Evolutionary conservation across 305 asterid genomes (phyloP).

Genomic region (Solanum aculeatissimum): DNA sequence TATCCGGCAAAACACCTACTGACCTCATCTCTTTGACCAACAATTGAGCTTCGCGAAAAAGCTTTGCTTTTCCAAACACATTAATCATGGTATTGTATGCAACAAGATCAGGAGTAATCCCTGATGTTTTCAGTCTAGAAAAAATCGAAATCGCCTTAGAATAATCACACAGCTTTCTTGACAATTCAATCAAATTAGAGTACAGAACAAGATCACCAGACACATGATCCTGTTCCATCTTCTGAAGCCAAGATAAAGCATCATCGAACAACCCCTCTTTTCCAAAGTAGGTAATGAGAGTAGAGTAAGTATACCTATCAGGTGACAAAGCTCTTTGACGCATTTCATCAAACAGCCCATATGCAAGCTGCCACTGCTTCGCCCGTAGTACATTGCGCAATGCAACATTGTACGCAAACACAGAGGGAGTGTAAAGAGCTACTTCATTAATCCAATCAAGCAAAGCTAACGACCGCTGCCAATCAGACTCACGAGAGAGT

Average conservation of each 20-base stretch:
- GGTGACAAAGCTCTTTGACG: conserved; percentile 59
- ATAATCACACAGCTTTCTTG: conserved; percentile 68
- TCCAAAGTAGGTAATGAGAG: conserved; percentile 72
- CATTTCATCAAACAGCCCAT: conserved; percentile 92
- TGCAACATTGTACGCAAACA: conserved; percentile 84
- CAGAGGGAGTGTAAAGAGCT: conserved; percentile 67
- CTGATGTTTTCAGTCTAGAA: conserved; percentile 60
- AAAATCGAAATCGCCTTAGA: conserved; percentile 78
- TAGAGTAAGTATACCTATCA: conserved; percentile 80
- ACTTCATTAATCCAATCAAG: conserved; percentile 87
- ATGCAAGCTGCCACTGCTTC: conserved; percentile 63
- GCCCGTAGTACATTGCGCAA: conserved; percentile 66
- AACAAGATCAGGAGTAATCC: conserved; percentile 72
- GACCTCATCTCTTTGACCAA: conserved; percentile 59
- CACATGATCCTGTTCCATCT: conserved; percentile 74
- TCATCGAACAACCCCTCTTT: conserved; percentile 81
- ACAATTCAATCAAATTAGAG: conserved; percentile 77
- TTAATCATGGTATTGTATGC: conserved; percentile 84
- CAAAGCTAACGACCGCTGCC: conserved; percentile 78
- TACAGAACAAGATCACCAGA: conserved; percentile 76
- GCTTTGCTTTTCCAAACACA: conserved; percentile 95
- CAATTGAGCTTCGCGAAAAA: conserved; percentile 58
- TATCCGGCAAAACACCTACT: conserved; percentile 56
- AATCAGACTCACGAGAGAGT: conserved; percentile 69
- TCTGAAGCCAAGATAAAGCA: conserved; percentile 88